Percentiles rank a stretch among this genome's conserved stretches.
Conservation (phyloP, 352 stramenopile species). For the Phytopythium aichiense region DNA sequence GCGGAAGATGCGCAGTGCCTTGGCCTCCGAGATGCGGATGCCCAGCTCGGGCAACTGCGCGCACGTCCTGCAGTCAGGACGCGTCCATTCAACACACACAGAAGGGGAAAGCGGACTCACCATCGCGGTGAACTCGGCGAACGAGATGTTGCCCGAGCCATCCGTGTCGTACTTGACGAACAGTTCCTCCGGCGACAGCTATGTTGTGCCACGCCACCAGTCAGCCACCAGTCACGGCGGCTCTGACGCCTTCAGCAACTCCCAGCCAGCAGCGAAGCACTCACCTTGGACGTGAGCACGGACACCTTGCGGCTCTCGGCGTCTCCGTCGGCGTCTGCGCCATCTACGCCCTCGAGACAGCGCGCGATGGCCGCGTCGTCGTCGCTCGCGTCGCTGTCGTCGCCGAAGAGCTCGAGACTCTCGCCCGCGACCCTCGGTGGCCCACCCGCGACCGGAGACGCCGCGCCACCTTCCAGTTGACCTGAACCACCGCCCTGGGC, state of each 20-base stretch:
- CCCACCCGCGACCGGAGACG: background rate
- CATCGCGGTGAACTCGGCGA: conserved; percentile 87
- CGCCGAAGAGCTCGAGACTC: conserved; percentile 56
- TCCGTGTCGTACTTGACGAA: conserved; percentile 93
- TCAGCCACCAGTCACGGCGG: background rate
- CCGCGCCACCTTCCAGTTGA: no score
- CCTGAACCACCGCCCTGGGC: background rate
- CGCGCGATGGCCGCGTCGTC: conserved; percentile 74
- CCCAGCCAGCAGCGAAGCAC: background rate
- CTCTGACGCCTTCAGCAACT: background rate
- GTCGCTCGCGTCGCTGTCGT: conserved; percentile 76
- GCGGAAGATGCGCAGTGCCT: conserved; percentile 89
- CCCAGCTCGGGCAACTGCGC: conserved; percentile 80
- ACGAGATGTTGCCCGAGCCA: conserved; percentile 87
- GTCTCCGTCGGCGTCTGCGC: conserved; percentile 22
- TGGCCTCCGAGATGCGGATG: conserved; percentile 86
- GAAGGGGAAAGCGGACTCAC: conserved; percentile 25
- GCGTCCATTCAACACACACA: background rate
- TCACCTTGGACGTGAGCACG: conserved; percentile 60
- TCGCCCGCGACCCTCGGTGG: conserved; percentile 15
- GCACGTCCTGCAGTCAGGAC: conserved; percentile 29
- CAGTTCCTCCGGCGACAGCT: conserved; percentile 81
- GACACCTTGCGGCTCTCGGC: conserved; percentile 64
- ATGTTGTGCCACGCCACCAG: conserved; percentile 1
- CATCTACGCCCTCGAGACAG: conserved; percentile 39